A percentile compares a stretch with the other conserved stretches of the same genome.
Evolutionary conservation across 306 rosid genomes (phyloP).

Genomic region (Comarum palustre): DNA sequence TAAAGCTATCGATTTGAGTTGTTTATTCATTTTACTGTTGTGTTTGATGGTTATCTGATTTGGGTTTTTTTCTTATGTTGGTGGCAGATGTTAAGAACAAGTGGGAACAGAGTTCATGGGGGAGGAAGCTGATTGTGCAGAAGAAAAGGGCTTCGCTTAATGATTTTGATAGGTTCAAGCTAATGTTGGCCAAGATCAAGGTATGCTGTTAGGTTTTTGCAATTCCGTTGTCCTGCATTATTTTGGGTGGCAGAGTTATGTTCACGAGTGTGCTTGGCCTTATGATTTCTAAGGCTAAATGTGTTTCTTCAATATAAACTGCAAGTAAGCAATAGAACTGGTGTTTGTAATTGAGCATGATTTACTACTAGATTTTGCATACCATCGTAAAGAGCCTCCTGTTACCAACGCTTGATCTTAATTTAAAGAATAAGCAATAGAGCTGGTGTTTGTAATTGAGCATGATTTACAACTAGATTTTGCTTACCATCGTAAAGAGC

Average conservation of each 20-base stretch:
- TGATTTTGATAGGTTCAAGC: constrained; percentile 56
- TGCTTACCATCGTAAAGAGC: not conserved
- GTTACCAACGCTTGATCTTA: too few relatives aligned
- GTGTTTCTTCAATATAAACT: not conserved
- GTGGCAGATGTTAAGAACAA: constrained; percentile 49
- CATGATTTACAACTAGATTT: not conserved
- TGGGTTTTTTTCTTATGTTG: not conserved
- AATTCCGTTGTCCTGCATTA: not conserved
- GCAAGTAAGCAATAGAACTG: not conserved
- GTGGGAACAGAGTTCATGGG: constrained; percentile 61
- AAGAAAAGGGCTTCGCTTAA: constrained; percentile 45
- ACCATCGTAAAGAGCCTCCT: not conserved
- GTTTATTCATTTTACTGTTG: not conserved
- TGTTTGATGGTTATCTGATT: not conserved
- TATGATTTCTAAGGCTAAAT: not conserved
- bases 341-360: not conserved
- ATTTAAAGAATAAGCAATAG: not conserved
- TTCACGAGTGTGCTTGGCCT: not conserved
- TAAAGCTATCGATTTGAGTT: not conserved
- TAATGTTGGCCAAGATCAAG: constrained; percentile 58
- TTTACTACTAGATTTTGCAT: not conserved
- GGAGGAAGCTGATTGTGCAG: constrained; percentile 47
- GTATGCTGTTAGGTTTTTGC: constrained; percentile 3
- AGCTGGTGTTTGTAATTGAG: not conserved
- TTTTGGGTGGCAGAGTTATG: not conserved